Evolutionary conservation across 2,329 filamentous ascomycete species (phyloP).

Genomic region (Acarospora socialis): DNA sequence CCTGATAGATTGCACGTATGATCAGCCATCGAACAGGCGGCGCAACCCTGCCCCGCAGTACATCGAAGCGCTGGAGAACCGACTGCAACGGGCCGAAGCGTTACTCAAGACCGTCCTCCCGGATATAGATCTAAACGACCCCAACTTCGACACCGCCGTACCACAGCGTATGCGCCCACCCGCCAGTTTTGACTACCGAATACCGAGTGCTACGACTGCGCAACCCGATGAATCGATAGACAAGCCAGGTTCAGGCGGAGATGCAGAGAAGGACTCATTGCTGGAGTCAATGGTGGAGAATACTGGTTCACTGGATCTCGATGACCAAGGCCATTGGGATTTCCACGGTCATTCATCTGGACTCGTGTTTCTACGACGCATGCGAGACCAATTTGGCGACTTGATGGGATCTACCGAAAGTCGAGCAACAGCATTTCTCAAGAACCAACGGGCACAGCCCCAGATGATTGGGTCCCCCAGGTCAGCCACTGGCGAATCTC

Average conservation of each 20-base stretch:
- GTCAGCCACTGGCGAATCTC: slow-evolving; percentile 49
- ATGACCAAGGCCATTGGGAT: slow-evolving; percentile 84
- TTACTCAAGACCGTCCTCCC: slow-evolving; percentile 68
- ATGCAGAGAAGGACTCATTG: slow-evolving; percentile 50
- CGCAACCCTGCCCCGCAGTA: slow-evolving; percentile 87
- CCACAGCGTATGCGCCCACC: slow-evolving; percentile 49
- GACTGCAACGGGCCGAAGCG: slow-evolving; percentile 69
- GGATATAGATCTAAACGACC: slow-evolving; percentile 72
- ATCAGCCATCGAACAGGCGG: slow-evolving; percentile 82
- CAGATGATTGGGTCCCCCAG: slow-evolving; percentile 57
- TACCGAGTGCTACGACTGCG: slow-evolving; percentile 12
- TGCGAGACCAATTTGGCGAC: slow-evolving; percentile 76
- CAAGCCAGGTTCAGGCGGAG: slow-evolving; percentile 17
- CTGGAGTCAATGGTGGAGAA: slow-evolving; percentile 91
- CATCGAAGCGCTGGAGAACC: slow-evolving; percentile 73
- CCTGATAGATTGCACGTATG: slow-evolving; percentile 72
- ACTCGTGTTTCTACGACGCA: slow-evolving; percentile 69
- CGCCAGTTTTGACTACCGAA: too few relatives aligned
- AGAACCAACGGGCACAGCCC: slow-evolving; percentile 38
- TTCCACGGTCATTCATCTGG: slow-evolving; percentile 92
- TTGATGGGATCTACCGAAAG: slow-evolving; percentile 53
- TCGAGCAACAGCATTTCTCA: slow-evolving; percentile 41
- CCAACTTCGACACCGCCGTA: slow-evolving; percentile 62
- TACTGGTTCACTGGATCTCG: slow-evolving; percentile 78
- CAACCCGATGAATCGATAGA: slow-evolving; percentile 8